Percentiles rank a stretch among this genome's conserved stretches.
Evolutionary conservation across 345 rosid genomes (phyloP).

Genomic region (Kernera saxatilis): DNA sequence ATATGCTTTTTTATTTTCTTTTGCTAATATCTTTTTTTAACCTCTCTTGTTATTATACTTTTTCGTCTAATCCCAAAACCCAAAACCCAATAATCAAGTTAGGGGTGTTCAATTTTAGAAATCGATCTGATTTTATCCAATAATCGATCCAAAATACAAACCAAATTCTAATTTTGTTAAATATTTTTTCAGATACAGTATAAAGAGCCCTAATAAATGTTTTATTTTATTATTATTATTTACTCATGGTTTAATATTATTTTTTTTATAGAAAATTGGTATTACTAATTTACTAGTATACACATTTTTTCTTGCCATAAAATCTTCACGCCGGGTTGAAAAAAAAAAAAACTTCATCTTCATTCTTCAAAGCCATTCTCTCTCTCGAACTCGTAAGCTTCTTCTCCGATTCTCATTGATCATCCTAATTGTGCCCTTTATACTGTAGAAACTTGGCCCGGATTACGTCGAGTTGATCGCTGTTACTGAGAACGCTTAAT

Average conservation of each 20-base stretch:
- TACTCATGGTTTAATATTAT: no score
- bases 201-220: no score
- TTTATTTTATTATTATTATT: no score
- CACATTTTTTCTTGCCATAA: background rate
- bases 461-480: background rate
- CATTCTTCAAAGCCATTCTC: slow-evolving; percentile 10
- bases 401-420: background rate
- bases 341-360: background rate
- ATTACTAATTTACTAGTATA: no score
- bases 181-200: no score
- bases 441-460: background rate
- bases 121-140: no score
- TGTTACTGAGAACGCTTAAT: background rate
- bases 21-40: background rate
- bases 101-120: no score
- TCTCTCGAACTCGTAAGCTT: slow-evolving; percentile 15
- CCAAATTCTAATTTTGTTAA: no score
- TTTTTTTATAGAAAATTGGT: background rate
- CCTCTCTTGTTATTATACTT: no score
- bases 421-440: background rate
- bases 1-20: background rate
- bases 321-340: background rate
- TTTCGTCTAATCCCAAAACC: no score
- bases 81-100: no score
- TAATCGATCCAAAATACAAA: background rate